A percentile compares a stretch with the other conserved stretches of the same genome.
Evolutionary conservation across 768 basidiomycete genomes (phyloP).

Genomic region (Phaeolepiota aurea): DNA sequence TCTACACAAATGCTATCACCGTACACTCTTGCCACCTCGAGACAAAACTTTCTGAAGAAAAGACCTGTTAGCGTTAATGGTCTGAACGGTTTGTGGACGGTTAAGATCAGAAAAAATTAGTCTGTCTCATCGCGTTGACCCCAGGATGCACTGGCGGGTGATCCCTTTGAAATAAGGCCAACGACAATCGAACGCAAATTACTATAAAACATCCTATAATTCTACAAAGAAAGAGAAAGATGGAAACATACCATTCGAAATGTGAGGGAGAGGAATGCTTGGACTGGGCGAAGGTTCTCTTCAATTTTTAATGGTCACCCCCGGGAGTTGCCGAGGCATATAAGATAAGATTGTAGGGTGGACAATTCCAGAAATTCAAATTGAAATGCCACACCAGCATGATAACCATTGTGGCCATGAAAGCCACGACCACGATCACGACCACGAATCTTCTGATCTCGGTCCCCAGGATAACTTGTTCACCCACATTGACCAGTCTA

Average conservation of each 20-base stretch:
- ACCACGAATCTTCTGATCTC: slow-evolving; percentile 43
- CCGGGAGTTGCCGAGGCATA: too few species aligned
- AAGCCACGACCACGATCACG: slow-evolving; percentile 48
- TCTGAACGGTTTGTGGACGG: too few species aligned
- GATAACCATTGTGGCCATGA: slow-evolving; percentile 52
- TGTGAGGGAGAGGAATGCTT: too few species aligned
- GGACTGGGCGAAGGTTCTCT: too few species aligned
- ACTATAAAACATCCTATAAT: slow-evolving; percentile 54
- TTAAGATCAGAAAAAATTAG: slow-evolving; percentile 40
- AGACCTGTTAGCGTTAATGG: too few species aligned
- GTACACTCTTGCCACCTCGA: too few species aligned
- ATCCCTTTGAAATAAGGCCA: slow-evolving; percentile 59
- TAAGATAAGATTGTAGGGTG: too few species aligned
- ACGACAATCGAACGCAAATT: slow-evolving; percentile 84
- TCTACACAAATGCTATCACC: background rate
- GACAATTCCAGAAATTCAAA: too few species aligned
- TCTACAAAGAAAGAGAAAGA: background rate
- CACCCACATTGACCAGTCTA: slow-evolving; percentile 64
- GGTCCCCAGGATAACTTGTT: slow-evolving; percentile 69
- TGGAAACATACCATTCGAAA: too few species aligned
- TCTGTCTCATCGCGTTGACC: slow-evolving; percentile 66
- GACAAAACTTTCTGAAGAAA: too few species aligned
- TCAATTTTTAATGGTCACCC: too few species aligned
- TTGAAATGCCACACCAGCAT: slow-evolving; percentile 49
- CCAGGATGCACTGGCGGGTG: slow-evolving; percentile 71